Evolutionary conservation across 176 grass and related monocot genomes (phyloP).

Genomic region (maize (Zea mays)): DNA sequence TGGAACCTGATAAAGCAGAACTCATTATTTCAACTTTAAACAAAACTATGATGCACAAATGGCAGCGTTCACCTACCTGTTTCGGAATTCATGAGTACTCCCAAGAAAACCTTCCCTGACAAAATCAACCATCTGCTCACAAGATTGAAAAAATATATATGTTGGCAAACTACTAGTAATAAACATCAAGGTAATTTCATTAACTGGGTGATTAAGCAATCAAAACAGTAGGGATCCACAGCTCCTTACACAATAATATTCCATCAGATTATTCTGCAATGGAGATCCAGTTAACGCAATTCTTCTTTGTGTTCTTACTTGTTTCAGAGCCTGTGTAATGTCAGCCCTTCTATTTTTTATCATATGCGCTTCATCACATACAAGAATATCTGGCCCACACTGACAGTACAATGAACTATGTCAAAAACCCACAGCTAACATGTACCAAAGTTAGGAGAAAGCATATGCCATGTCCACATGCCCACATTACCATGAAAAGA

Average conservation of each 20-base stretch:
- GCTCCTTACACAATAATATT: conserved; percentile 95
- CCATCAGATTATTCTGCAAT: conserved; percentile 98
- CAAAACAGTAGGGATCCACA: conserved; percentile 12
- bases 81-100: conserved; percentile 93
- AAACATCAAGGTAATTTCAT: conserved; percentile 31
- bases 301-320: conserved; percentile 90
- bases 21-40: conserved; percentile 21
- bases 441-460: conserved; percentile 10
- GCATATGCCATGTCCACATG: background rate
- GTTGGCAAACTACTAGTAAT: conserved; percentile 19
- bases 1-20: conserved; percentile 70
- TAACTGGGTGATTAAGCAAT: conserved; percentile 24
- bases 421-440: conserved; percentile 39
- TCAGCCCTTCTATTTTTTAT: conserved; percentile 95
- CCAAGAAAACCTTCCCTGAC: conserved; percentile 98
- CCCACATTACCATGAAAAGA: conserved; percentile 18
- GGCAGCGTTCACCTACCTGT: conserved; percentile 56
- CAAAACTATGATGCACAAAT: background rate
- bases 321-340: conserved; percentile 88
- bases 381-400: conserved; percentile 94
- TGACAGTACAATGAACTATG: conserved; percentile 47
- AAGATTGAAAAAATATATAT: conserved; percentile 37
- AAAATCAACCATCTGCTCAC: conserved; percentile 98
- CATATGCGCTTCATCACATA: conserved; percentile 99
- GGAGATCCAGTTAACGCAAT: conserved; percentile 98